These are phyloP conservation scores for Quercus rubra DNA, from an alignment of 306 rosid genomes.

Conservation along the genomic window DNA sequence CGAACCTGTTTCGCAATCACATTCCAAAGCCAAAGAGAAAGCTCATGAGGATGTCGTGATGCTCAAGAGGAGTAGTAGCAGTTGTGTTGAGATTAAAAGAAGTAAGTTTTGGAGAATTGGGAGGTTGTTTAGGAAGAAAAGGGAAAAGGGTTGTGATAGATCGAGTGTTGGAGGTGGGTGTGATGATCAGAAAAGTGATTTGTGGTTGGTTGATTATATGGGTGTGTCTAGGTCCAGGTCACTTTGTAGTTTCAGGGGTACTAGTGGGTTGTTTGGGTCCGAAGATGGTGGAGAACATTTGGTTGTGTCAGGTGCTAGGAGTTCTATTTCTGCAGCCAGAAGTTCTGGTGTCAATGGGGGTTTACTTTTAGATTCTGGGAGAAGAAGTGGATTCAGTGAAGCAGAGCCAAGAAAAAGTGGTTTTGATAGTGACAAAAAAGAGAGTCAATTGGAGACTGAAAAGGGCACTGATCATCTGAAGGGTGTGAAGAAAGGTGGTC, in stretches of 20 bases:
- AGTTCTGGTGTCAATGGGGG: slow-evolving; percentile 89
- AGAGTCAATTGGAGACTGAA: slow-evolving; percentile 34
- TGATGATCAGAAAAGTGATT: slow-evolving; percentile 63
- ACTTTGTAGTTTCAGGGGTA: slow-evolving; percentile 77
- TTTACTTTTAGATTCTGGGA: slow-evolving; percentile 69
- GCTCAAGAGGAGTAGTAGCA: slow-evolving; percentile 71
- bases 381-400: slow-evolving; percentile 92
- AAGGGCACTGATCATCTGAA: slow-evolving; percentile 27
- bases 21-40: slow-evolving; percentile 36
- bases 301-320: slow-evolving; percentile 72
- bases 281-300: slow-evolving; percentile 74
- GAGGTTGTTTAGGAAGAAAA: slow-evolving; percentile 71
- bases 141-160: slow-evolving; percentile 57
- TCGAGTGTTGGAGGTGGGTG: slow-evolving; percentile 66
- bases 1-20: slow-evolving; percentile 29
- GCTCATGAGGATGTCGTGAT: slow-evolving; percentile 40
- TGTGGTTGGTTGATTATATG: slow-evolving; percentile 53
- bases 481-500: slow-evolving; percentile 32
- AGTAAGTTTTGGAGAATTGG: slow-evolving; percentile 73
- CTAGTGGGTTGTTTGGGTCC: slow-evolving; percentile 59
- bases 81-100: slow-evolving; percentile 66
- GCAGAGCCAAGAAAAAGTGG: slow-evolving; percentile 87
- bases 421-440: slow-evolving; percentile 53
- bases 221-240: slow-evolving; percentile 93
- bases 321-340: slow-evolving; percentile 92